phyloP scores from a whole-genome alignment of 495 filamentous ascomycete genomes.

The Oleoguttula mirabilis region DNA sequence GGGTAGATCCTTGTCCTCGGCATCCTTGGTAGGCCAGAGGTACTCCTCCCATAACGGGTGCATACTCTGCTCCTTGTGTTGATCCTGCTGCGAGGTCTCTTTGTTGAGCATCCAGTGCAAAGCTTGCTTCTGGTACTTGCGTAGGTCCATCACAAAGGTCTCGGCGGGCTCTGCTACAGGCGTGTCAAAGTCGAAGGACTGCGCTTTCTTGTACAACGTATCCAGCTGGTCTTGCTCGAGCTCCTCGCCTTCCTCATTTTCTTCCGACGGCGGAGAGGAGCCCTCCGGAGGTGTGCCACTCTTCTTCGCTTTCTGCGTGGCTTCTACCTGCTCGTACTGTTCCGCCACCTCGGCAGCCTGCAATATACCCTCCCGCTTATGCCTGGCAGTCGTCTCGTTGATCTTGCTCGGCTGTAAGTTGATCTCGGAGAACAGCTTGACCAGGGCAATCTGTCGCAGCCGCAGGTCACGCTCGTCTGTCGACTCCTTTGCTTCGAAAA shows the following conservation, averaged over 20 bases:
- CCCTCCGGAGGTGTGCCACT: slow-evolving; percentile 27
- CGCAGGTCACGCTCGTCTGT: slow-evolving; percentile 72
- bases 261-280: slow-evolving; percentile 36
- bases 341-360: slow-evolving; percentile 78
- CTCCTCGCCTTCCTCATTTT: slow-evolving; percentile 75
- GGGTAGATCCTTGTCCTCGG: slow-evolving; percentile 65
- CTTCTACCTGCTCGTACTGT: slow-evolving; percentile 52
- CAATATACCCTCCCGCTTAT: slow-evolving; percentile 69
- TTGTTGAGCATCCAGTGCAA: slow-evolving; percentile 93
- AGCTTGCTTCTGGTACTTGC: slow-evolving; percentile 92
- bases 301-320: slow-evolving; percentile 25
- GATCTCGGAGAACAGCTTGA: slow-evolving; percentile 81
- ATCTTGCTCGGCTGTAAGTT: slow-evolving; percentile 60
- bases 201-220: slow-evolving; percentile 86
- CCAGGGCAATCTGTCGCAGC: slow-evolving; percentile 74
- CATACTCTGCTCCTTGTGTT: slow-evolving; percentile 61
- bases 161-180: slow-evolving; percentile 70
- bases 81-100: slow-evolving; percentile 62
- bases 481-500: slow-evolving; percentile 77
- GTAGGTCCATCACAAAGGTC: slow-evolving; percentile 68
- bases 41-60: slow-evolving; percentile 98
- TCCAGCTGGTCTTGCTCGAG: slow-evolving; percentile 94
- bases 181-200: slow-evolving; percentile 90
- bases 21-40: slow-evolving; percentile 73
- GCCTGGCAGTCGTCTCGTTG: slow-evolving; percentile 64